These are phyloP conservation scores for Aspergillus uvarum DNA, from an alignment of 2,329 filamentous ascomycete species.

Conservation along the genomic window DNA sequence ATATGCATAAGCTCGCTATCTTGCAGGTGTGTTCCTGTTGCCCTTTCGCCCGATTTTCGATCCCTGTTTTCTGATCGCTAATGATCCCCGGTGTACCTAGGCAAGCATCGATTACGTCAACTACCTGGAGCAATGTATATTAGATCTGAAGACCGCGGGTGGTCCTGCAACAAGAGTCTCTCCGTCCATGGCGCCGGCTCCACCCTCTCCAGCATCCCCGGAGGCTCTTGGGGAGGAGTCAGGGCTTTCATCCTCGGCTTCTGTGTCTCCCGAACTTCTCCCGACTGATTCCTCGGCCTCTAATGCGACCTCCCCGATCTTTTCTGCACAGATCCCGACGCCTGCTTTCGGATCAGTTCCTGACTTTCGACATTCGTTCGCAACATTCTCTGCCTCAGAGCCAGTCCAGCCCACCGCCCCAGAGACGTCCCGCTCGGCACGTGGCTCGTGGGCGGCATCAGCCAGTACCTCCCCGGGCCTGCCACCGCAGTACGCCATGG, in stretches of 20 bases:
- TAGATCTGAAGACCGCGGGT: constrained; percentile 67
- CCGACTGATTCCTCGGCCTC: constrained; percentile 21
- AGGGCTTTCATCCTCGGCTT: constrained; percentile 32
- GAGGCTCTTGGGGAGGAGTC: constrained; percentile 31
- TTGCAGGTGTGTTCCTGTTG: constrained; percentile 65
- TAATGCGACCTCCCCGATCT: constrained; percentile 32
- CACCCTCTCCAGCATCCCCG: constrained; percentile 38
- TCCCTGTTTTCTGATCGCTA: neutral
- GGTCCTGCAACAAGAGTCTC: constrained; percentile 17
- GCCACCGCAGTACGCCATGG: constrained; percentile 37
- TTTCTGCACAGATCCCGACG: constrained; percentile 29
- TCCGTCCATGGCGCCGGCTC: constrained; percentile 23
- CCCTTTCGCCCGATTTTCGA: neutral
- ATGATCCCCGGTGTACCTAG: constrained; percentile 46
- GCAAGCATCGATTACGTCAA: constrained; percentile 95
- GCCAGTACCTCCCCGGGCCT: constrained; percentile 25
- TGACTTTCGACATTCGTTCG: constrained; percentile 32
- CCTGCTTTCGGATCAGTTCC: constrained; percentile 23
- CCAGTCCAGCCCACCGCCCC: constrained; percentile 25
- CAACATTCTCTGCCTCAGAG: constrained; percentile 39
- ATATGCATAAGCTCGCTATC: constrained; percentile 98
- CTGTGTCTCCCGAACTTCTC: constrained; percentile 37
- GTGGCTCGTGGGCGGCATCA: constrained; percentile 25
- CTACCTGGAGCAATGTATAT: constrained; percentile 86
- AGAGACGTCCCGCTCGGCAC: constrained; percentile 23